phyloP scores from a whole-genome alignment of 768 basidiomycete species.

The Lentinula sp. region DNA sequence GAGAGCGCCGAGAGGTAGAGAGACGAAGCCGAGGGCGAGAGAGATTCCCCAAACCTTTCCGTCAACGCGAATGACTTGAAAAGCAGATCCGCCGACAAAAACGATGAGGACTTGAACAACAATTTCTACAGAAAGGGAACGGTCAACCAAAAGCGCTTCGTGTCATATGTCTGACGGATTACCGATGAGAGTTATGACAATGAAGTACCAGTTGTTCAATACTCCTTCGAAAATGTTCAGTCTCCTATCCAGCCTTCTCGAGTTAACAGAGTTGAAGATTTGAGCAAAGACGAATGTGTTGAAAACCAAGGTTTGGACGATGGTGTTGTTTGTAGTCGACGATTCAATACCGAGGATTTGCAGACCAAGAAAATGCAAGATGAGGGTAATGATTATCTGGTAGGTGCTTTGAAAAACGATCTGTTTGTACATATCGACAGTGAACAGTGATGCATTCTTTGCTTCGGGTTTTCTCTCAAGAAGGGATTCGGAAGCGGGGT shows the following conservation, averaged over 20 bases:
- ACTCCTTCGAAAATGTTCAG: slow-evolving; percentile 90
- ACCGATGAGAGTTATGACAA: slow-evolving; percentile 83
- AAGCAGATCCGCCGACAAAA: slow-evolving; percentile 86
- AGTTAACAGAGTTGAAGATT: slow-evolving; percentile 94
- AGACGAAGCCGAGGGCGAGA: slow-evolving; percentile 77
- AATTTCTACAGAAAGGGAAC: slow-evolving; percentile 52
- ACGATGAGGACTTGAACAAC: slow-evolving; percentile 84
- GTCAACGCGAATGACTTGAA: slow-evolving; percentile 74
- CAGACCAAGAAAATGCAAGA: slow-evolving; percentile 84
- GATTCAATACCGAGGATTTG: slow-evolving; percentile 59
- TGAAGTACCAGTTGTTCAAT: slow-evolving; percentile 74
- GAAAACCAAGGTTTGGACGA: slow-evolving; percentile 87
- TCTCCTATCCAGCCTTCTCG: slow-evolving; percentile 75
- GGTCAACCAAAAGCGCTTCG: slow-evolving; percentile 1
- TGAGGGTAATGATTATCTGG: slow-evolving; percentile 74
- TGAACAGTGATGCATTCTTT: slow-evolving; percentile 85
- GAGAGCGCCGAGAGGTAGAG: slow-evolving; percentile 82
- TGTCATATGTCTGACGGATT: slow-evolving; percentile 15
- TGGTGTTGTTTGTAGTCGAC: slow-evolving; percentile 28
- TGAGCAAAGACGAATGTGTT: slow-evolving; percentile 98
- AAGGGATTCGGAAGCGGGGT: slow-evolving; percentile 77
- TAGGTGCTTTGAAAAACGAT: slow-evolving; percentile 87
- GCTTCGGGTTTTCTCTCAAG: slow-evolving; percentile 89
- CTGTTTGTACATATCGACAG: slow-evolving; percentile 94
- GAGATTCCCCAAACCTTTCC: slow-evolving; percentile 94